Conservation (phyloP, 352 stramenopile genomes). For the Phytophthora idaei region DNA sequence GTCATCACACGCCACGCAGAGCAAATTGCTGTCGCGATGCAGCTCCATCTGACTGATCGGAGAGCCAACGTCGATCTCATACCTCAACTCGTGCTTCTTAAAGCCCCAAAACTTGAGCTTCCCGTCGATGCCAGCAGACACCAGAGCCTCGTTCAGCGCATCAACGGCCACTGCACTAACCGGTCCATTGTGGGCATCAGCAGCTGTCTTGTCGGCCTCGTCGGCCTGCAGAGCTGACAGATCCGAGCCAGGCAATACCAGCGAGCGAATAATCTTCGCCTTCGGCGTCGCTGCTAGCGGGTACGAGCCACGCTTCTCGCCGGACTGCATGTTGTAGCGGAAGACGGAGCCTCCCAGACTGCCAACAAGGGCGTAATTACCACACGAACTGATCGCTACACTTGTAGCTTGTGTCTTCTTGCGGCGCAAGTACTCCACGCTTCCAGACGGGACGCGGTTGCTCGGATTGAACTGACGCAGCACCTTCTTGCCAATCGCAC, state of each 20-base stretch:
- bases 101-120: conserved; percentile 93
- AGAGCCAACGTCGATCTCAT: conserved; percentile 75
- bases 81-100: conserved; percentile 65
- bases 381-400: conserved; percentile 88
- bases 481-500: conserved; percentile 93
- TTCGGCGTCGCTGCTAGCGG: conserved; percentile 80
- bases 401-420: conserved; percentile 72
- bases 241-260: conserved; percentile 64
- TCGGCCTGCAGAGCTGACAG: conserved; percentile 36
- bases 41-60: conserved; percentile 83
- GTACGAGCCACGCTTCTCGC: conserved; percentile 91
- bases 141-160: conserved; percentile 77
- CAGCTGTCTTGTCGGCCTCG: conserved; percentile 38
- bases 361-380: conserved; percentile 96
- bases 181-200: conserved; percentile 66
- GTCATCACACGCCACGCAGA: conserved; percentile 90
- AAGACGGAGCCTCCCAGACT: conserved; percentile 91
- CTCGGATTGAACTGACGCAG: conserved; percentile 89
- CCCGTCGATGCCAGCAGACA: conserved; percentile 88
- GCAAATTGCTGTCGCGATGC: conserved; percentile 87
- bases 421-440: conserved; percentile 63
- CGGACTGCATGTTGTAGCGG: conserved; percentile 97
- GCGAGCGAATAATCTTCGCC: conserved; percentile 63
- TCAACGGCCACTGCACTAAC: conserved; percentile 91
- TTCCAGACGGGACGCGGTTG: conserved; percentile 62